phyloP scores from a whole-genome alignment of 2,329 filamentous ascomycete species.

The Dendrostoma leiphaemia region DNA sequence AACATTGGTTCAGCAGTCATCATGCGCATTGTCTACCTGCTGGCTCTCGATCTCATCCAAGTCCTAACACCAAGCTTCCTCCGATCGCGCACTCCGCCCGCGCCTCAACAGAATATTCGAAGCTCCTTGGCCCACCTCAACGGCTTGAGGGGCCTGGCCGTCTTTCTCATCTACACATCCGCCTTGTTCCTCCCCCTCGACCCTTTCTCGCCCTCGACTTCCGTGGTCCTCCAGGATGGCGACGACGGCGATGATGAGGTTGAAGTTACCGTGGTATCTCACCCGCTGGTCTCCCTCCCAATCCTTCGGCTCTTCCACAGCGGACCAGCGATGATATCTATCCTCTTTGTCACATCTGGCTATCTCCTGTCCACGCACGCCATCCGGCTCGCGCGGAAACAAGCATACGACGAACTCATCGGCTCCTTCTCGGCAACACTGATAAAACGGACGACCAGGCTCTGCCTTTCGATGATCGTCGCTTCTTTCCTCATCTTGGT shows the following conservation, averaged over 20 bases:
- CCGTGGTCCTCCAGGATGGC: not conserved
- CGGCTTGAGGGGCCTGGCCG: not conserved
- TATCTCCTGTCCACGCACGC: not conserved
- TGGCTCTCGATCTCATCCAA: not conserved
- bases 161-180: not conserved
- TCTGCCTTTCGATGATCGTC: not conserved
- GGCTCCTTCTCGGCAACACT: not conserved
- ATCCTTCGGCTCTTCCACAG: not conserved
- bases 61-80: not conserved
- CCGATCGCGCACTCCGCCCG: not conserved
- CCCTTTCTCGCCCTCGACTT: not conserved
- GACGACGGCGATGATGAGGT: not conserved
- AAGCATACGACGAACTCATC: not conserved
- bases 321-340: not conserved
- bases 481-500: not conserved
- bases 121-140: not conserved
- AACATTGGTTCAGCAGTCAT: not conserved
- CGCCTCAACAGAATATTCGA: not conserved
- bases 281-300: not conserved
- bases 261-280: not conserved
- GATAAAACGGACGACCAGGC: not conserved
- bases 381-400: not conserved
- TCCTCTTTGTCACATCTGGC: conserved; percentile 2
- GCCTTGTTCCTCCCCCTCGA: not conserved
- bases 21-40: not conserved